Percentiles rank a stretch among this genome's conserved stretches.
Evolutionary conservation across 2,329 filamentous ascomycete genomes (phyloP).

Genomic region (Alternaria triticimaculans): DNA sequence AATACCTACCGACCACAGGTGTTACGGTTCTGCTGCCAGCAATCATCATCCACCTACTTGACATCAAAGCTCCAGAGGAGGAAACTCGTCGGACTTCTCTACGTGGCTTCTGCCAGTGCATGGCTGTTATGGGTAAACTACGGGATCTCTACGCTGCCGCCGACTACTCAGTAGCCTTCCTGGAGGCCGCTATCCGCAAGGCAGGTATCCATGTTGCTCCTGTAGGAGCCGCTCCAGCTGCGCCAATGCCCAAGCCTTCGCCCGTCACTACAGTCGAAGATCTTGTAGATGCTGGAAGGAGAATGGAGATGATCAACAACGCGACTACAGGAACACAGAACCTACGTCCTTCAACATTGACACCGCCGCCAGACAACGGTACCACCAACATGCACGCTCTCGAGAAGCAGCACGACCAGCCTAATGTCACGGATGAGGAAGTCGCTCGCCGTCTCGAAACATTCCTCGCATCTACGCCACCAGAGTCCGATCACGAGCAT

Average conservation of each 20-base stretch:
- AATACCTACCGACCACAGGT: conserved; percentile 84
- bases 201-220: conserved; percentile 75
- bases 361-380: conserved; percentile 50
- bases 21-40: conserved; percentile 90
- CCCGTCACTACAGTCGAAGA: conserved; percentile 54
- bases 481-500: conserved; percentile 51
- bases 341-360: conserved; percentile 43
- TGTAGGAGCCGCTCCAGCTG: conserved; percentile 26
- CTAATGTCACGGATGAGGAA: conserved; percentile 53
- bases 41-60: conserved; percentile 90
- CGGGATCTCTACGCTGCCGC: conserved; percentile 90
- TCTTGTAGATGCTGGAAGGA: conserved; percentile 54
- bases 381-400: conserved; percentile 44
- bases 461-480: conserved; percentile 59
- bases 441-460: conserved; percentile 56
- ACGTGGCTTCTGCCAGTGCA: conserved; percentile 86
- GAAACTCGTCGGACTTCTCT: conserved; percentile 75
- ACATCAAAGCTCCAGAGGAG: conserved; percentile 83
- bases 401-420: conserved; percentile 37
- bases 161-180: conserved; percentile 93
- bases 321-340: conserved; percentile 18
- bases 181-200: conserved; percentile 90
- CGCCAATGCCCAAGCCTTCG: conserved; percentile 31
- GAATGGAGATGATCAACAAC: conserved; percentile 43
- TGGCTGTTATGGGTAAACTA: conserved; percentile 86